phyloP scores from a whole-genome alignment of 176 grass and related monocot genomes.

The Phoenix dactylifera region DNA sequence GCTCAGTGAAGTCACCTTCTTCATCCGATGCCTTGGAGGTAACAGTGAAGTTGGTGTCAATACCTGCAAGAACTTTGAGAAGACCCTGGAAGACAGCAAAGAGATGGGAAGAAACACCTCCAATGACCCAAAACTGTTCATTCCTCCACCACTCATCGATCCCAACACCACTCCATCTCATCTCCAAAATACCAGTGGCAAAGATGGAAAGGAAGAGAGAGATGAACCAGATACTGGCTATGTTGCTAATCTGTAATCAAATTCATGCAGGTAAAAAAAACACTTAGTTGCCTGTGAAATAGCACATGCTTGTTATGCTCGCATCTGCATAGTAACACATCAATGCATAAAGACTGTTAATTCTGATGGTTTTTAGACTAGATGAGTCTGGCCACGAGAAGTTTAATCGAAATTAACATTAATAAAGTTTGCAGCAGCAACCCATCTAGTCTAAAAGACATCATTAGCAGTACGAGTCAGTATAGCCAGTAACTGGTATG shows the following conservation, averaged over 20 bases:
- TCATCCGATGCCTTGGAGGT: slow-evolving; percentile 4
- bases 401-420: no score
- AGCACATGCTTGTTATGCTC: background rate
- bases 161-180: slow-evolving; percentile 10
- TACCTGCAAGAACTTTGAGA: slow-evolving; percentile 9
- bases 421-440: no score
- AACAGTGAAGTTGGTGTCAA: slow-evolving; percentile 15
- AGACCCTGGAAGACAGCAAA: slow-evolving; percentile 15
- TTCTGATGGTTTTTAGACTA: no score
- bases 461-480: no score
- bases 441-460: no score
- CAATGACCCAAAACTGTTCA: slow-evolving; percentile 16
- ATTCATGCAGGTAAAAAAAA: background rate
- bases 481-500: no score
- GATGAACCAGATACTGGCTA: slow-evolving; percentile 4
- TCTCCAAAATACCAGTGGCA: slow-evolving; percentile 3
- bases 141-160: slow-evolving; percentile 17
- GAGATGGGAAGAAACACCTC: slow-evolving; percentile 13
- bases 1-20: background rate
- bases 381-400: no score
- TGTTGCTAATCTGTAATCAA: slow-evolving; percentile 6
- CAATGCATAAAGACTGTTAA: no score
- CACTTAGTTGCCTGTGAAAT: background rate
- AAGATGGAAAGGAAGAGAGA: slow-evolving; percentile 14
- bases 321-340: no score